phyloP scores from a whole-genome alignment of 2,329 filamentous ascomycete species.

The Cladosporium austrohemisphaericum region DNA sequence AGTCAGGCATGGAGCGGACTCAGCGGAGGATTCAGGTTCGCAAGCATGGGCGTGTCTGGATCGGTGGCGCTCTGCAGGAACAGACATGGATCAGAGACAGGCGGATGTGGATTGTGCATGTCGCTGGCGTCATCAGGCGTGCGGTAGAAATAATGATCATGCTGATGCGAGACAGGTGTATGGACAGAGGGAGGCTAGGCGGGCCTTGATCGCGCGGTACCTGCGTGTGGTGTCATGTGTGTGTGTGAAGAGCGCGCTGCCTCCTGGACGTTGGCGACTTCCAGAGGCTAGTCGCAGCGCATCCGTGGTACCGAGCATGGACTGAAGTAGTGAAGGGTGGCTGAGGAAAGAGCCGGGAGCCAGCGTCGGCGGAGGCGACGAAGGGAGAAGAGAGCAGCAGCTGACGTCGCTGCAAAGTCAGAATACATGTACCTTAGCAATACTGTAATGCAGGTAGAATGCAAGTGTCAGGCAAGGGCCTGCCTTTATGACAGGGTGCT shows the following conservation, averaged over 20 bases:
- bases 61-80: slow-evolving; percentile 11
- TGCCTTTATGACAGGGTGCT: too few species aligned
- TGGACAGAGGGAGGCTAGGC: background rate
- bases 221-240: background rate
- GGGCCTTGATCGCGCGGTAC: background rate
- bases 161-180: background rate
- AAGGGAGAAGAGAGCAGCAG: too few species aligned
- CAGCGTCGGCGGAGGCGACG: too few species aligned
- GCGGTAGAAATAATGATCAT: too few species aligned
- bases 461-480: too few species aligned
- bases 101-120: slow-evolving; percentile 3
- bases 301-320: slow-evolving; percentile 11
- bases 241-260: background rate
- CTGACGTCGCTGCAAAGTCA: too few species aligned
- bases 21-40: background rate
- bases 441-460: too few species aligned
- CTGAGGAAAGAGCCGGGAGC: too few species aligned
- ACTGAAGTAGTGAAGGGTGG: slow-evolving; percentile 3
- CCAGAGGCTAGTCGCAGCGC: background rate
- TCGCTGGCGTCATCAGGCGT: slow-evolving; percentile 7
- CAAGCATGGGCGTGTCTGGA: slow-evolving; percentile 1
- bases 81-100: background rate
- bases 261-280: background rate
- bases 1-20: background rate
- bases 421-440: too few species aligned